phyloP scores from a whole-genome alignment of 495 filamentous ascomycete species.

The Polyplosphaeria fusca region DNA sequence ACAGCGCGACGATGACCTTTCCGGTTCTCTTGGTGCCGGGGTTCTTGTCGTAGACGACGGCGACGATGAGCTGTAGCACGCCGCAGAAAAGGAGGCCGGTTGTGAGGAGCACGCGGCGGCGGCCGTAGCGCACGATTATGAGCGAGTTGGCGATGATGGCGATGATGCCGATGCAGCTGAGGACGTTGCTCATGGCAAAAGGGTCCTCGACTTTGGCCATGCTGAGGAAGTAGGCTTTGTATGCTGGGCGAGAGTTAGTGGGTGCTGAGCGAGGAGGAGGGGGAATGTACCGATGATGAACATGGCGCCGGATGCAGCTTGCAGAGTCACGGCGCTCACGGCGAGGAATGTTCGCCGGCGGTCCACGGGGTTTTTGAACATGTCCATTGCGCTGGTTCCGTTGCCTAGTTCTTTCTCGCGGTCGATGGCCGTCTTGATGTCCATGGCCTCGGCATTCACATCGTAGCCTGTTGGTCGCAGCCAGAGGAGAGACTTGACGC shows the following conservation, averaged over 20 bases:
- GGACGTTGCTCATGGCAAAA: conserved; percentile 58
- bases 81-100: conserved; percentile 54
- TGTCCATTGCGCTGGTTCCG: conserved; percentile 47
- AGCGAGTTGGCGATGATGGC: conserved; percentile 55
- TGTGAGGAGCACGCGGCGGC: conserved; percentile 53
- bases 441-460: conserved; percentile 49
- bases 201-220: conserved; percentile 59
- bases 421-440: conserved; percentile 53
- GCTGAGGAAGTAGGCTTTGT: conserved; percentile 64
- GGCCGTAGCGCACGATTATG: conserved; percentile 55
- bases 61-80: conserved; percentile 54
- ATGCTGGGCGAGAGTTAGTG: conserved; percentile 39
- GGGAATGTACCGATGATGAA: conserved; percentile 49
- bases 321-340: conserved; percentile 52
- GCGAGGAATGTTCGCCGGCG: conserved; percentile 51
- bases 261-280: conserved; percentile 61
- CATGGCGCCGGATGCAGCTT: conserved; percentile 60
- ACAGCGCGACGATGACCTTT: conserved; percentile 54
- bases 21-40: conserved; percentile 49
- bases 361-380: conserved; percentile 55
- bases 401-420: conserved; percentile 47
- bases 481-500: conserved; percentile 48
- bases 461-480: conserved; percentile 48
- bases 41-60: conserved; percentile 51
- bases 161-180: conserved; percentile 54